Evolutionary conservation across 2,329 filamentous ascomycete genomes (phyloP).

Genomic region (Pseudogymnoascus sp.): DNA sequence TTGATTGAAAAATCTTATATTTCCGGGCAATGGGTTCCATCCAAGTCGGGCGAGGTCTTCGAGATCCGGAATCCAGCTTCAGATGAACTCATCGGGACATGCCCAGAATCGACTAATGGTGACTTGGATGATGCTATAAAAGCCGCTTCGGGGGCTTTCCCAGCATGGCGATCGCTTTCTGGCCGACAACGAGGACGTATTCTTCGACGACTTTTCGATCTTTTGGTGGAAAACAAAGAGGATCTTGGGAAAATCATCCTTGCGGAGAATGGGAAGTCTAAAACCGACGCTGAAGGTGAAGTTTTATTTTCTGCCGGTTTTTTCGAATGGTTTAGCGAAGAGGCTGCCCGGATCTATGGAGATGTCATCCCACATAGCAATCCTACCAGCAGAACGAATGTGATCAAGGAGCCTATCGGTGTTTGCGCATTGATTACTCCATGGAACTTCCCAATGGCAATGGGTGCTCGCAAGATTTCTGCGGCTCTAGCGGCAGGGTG

Average conservation of each 20-base stretch:
- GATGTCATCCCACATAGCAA: conserved; percentile 38
- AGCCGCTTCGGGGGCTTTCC: conserved; percentile 36
- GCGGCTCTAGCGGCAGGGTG: conserved; percentile 64
- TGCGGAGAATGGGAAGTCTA: conserved; percentile 47
- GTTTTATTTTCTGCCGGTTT: conserved; percentile 45
- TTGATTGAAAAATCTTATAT: conserved; percentile 42
- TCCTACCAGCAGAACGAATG: conserved; percentile 57
- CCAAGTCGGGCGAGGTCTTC: conserved; percentile 44
- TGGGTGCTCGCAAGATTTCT: conserved; percentile 59
- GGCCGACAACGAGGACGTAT: too few species aligned
- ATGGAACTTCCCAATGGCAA: conserved; percentile 63
- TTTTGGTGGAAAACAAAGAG: conserved; percentile 40
- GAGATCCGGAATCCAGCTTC: conserved; percentile 41
- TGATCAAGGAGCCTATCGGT: conserved; percentile 66
- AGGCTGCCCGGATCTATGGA: conserved; percentile 55
- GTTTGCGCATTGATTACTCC: conserved; percentile 58
- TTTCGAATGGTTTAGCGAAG: conserved; percentile 48
- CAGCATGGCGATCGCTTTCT: conserved; percentile 24
- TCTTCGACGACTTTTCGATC: too few species aligned
- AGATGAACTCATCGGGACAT: conserved; percentile 38
- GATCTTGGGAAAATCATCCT: conserved; percentile 56
- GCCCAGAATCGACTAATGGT: conserved; percentile 42
- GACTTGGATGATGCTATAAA: conserved; percentile 41
- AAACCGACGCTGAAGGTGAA: conserved; percentile 42
- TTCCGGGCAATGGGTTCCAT: conserved; percentile 44